Base-by-base conservation (phyloP, 2,329 filamentous ascomycete species). In the Zasmidium angulare region DNA sequence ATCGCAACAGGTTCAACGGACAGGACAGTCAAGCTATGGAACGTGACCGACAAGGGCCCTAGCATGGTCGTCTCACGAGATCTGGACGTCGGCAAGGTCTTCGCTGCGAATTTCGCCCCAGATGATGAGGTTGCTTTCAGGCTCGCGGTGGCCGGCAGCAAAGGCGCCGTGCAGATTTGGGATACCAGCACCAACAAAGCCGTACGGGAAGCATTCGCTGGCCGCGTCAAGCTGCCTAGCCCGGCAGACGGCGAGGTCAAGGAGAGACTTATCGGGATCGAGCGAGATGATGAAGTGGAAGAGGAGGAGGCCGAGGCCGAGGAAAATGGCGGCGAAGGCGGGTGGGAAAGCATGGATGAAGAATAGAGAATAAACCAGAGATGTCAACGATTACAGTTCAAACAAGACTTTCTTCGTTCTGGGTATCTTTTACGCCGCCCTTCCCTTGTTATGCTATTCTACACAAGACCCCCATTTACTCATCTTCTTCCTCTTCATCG, bases 21-120 rank as follows among this genome's bases (percentile, higher is more conserved):
- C 81, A 93, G 91, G 80, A 90, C 89, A 4, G 92, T 98, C 69
- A 99, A 99, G 82, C 82, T 99, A 58, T 99, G 95, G 95, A 96
- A 96, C 77, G 86, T 97, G 58, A 61, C 66, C 24, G 84, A 89
- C 68, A 76, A 88, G 12, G 92, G 91, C 1, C 95, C 95, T 1
- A 90, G 87, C 61, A 90, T 99, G 85, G 91, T 99, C 1, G 90
- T 96, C 3, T 90, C 90, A 23, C 87, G 95, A 66, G 93, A 98
- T 75, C 80, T 98, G 49, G 95, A 96, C 56, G 90, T 99, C 19
- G 95, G 95, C 61, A 96, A 93, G 77, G 89, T 99, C 40, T 99
- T 99, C 77, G 91, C 91, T 11, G 89, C 93, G 1, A 85, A 84
- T 6, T 99, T 98, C 75, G 95, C 90, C 2, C 93, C 95, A 0